These are phyloP conservation scores for Pulveroboletus ravenelii DNA, from an alignment of 768 basidiomycete genomes.

Conservation along the genomic window DNA sequence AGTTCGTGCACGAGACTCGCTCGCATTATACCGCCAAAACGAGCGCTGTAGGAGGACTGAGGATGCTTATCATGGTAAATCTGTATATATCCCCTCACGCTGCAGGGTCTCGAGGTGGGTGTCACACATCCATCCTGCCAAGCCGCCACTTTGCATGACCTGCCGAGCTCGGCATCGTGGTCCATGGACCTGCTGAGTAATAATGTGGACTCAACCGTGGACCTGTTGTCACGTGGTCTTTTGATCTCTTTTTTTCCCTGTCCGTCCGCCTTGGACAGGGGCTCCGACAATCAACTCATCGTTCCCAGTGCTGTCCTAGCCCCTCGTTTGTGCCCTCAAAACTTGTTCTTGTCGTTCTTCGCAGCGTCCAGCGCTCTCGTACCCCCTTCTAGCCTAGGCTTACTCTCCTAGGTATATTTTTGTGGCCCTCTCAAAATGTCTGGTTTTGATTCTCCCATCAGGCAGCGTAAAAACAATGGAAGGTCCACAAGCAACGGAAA, in stretches of 20 bases:
- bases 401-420: constrained; percentile 13
- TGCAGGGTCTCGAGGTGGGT: not conserved
- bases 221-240: constrained; percentile 26
- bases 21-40: not conserved
- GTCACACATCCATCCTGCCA: no score
- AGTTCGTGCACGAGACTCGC: not conserved
- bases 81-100: not conserved
- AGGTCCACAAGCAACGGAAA: constrained; percentile 19
- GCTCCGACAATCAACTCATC: constrained; percentile 35
- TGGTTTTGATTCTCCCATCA: constrained; percentile 28
- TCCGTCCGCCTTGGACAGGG: constrained; percentile 33
- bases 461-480: constrained; percentile 31
- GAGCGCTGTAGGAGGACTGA: constrained; percentile 12
- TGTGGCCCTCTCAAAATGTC: not conserved
- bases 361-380: constrained; percentile 2
- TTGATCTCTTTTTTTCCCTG: constrained; percentile 36
- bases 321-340: constrained; percentile 14
- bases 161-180: constrained; percentile 15
- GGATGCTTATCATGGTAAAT: constrained; percentile 23
- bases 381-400: not conserved
- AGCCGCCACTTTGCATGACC: not conserved
- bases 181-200: constrained; percentile 28
- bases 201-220: constrained; percentile 12
- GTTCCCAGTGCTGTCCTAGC: constrained; percentile 13
- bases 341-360: constrained; percentile 9